Base-by-base conservation (phyloP, 345 rosid species). In the Leavenworthia alabamica region DNA sequence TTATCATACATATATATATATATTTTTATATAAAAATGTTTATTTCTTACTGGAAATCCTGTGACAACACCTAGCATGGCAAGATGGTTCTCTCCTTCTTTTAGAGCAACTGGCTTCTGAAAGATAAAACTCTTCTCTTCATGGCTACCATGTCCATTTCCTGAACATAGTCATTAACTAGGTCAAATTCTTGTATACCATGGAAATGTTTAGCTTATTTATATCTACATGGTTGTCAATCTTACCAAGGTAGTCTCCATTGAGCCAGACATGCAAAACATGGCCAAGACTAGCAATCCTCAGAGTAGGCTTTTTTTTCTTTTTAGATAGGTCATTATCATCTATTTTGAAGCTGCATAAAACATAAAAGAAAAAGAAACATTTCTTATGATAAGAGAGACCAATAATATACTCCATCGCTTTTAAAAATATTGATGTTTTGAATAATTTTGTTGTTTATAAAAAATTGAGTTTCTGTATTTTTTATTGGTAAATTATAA, bases 271-370 rank as follows among this genome's bases (percentile, higher is more conserved):
- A 60, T 73, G 74, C 74, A 91, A 46, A n/a, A 86, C 86, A 37
- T 91, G 98, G 24, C 95, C 98, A 45, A 88, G 86, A 82, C 96
- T 88, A 14, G 92, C 85, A 46, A 91, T 51, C 22, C 83, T 42
- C 50, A 90, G 62, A 70, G 79, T 78, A 2, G 86, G 80, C 41
- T 39, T 39, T 52, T 49, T 64, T 48, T 79, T 75, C 45, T 48
- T 71, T 43, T 74, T 61, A 9, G 39, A 29, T 9, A 86, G 63
- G 68, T 88, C 92, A 8, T 51, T 51, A 3, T 63, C 47, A 35
- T 42, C 60, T 73, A 88, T 56, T 15, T 68, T 39, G 15, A 91
- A 56, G 35, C 96, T 90, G 74, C 60, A 69, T 40, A 11, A 3
- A 8, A 44, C 8, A 70, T 35, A 19, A 35, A 32, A 28, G 9